A percentile compares a stretch with the other conserved stretches of the same genome.
These are phyloP conservation scores for Jackrogersella minutella DNA, from an alignment of 495 filamentous ascomycete species.

Conservation along the genomic window DNA sequence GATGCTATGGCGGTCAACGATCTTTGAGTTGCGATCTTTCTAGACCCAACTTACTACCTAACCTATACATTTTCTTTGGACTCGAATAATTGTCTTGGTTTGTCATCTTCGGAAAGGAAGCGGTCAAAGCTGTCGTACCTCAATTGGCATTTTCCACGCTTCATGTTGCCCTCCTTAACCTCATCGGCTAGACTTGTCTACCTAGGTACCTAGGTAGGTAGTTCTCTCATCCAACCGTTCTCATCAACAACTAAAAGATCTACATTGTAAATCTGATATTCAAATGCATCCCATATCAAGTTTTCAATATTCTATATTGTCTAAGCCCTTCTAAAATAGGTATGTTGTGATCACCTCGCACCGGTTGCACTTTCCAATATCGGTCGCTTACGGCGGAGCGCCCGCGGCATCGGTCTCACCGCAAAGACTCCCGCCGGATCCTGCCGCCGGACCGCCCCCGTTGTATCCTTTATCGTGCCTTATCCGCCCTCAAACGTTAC, in stretches of 20 bases:
- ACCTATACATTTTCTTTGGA: too few relatives aligned
- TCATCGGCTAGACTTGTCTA: slow-evolving; percentile 26
- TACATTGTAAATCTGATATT: not conserved
- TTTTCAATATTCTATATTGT: not conserved
- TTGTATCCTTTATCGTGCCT: not conserved
- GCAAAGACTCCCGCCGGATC: not conserved
- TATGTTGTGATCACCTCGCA: slow-evolving; percentile 10
- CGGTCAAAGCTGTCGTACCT: slow-evolving; percentile 21
- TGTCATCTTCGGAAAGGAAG: slow-evolving; percentile 2
- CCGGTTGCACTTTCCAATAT: slow-evolving; percentile 26
- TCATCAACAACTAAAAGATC: not conserved
- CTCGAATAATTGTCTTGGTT: not conserved
- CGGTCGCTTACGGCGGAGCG: not conserved
- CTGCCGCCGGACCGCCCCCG: not conserved
- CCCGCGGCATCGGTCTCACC: slow-evolving; percentile 1
- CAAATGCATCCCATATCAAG: not conserved
- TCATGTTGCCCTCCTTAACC: not conserved
- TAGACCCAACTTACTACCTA: not conserved
- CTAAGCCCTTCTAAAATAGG: slow-evolving; percentile 4
- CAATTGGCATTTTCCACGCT: slow-evolving; percentile 3
- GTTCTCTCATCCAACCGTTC: not conserved
- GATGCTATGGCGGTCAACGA: not conserved
- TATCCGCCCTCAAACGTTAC: not conserved
- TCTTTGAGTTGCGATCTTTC: not conserved
- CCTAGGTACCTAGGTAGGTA: too few relatives aligned